Evolutionary conservation across 805 yeast species (phyloP).

Genomic region (Monosporozyma solicola): DNA sequence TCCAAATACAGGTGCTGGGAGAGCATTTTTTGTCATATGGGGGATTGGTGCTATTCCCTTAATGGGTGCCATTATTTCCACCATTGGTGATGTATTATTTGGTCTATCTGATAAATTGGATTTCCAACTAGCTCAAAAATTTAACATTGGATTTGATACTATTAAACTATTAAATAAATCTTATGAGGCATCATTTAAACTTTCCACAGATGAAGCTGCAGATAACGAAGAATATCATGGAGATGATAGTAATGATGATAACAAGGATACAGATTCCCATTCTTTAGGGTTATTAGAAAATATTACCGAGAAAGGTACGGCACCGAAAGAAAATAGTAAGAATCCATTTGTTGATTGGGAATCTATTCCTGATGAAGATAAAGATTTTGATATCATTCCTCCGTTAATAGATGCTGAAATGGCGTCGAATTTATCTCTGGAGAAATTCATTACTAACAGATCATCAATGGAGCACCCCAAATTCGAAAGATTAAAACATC

Average conservation of each 20-base stretch:
- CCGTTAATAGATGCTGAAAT: neutral
- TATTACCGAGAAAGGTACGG: neutral
- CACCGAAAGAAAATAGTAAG: neutral
- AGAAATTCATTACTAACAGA: neutral
- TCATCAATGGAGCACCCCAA: neutral
- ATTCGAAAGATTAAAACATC: slow-evolving; percentile 8
- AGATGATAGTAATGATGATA: neutral
- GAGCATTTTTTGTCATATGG: slow-evolving; percentile 72
- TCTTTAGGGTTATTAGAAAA: neutral
- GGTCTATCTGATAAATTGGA: slow-evolving; percentile 19
- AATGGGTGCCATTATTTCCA: slow-evolving; percentile 73
- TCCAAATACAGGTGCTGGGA: slow-evolving; percentile 56
- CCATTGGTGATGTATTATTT: slow-evolving; percentile 46
- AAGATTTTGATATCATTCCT: neutral
- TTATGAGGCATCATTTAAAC: neutral
- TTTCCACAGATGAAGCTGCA: neutral
- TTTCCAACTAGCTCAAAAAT: slow-evolving; percentile 9
- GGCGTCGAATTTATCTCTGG: neutral
- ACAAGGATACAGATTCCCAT: neutral
- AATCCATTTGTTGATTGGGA: neutral
- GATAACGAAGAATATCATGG: slow-evolving; percentile 1
- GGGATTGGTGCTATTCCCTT: slow-evolving; percentile 75
- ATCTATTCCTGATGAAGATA: neutral
- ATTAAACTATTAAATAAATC: slow-evolving; percentile 8
- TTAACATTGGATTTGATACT: slow-evolving; percentile 8